Percentiles rank a stretch among this genome's conserved stretches.
These are phyloP conservation scores for Moesziomyces sp. DNA, from an alignment of 1,284 basidiomycete genomes.

Conservation along the genomic window DNA sequence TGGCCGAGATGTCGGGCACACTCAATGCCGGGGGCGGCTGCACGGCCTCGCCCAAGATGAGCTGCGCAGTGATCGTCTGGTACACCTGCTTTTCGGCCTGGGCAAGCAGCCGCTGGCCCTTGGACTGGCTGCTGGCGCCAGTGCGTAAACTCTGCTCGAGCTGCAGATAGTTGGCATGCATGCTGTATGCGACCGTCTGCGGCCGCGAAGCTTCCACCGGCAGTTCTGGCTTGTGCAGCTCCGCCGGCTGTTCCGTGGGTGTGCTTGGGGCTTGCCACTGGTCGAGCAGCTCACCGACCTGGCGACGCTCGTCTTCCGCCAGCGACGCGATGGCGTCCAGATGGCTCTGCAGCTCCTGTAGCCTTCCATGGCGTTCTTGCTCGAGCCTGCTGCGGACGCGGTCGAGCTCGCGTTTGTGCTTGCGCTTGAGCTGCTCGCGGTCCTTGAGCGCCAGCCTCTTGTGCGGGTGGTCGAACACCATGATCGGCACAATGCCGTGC, in stretches of 20 bases:
- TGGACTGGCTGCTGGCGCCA: slow-evolving; percentile 33
- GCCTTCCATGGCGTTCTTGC: slow-evolving; percentile 23
- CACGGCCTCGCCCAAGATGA: slow-evolving; percentile 25
- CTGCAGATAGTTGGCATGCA: slow-evolving; percentile 32
- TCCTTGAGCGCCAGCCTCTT: slow-evolving; percentile 50
- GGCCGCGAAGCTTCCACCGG: slow-evolving; percentile 8
- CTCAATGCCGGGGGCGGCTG: slow-evolving; percentile 3
- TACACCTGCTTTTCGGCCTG: slow-evolving; percentile 40
- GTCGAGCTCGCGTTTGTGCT: slow-evolving; percentile 45
- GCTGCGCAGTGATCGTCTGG: slow-evolving; percentile 29
- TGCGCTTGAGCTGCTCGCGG: slow-evolving; percentile 51
- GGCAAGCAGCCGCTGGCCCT: slow-evolving; percentile 30
- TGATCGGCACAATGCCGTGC: slow-evolving; percentile 46
- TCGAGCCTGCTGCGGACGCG: slow-evolving; percentile 38
- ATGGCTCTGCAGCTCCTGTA: slow-evolving; percentile 26
- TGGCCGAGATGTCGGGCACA: slow-evolving; percentile 1
- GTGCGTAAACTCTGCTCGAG: slow-evolving; percentile 20
- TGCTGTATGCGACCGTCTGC: slow-evolving; percentile 28
- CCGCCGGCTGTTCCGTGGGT: neutral
- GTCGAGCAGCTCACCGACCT: slow-evolving; percentile 35
- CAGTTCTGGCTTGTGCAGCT: neutral
- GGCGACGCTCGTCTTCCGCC: slow-evolving; percentile 21
- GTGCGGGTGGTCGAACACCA: slow-evolving; percentile 61
- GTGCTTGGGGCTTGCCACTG: slow-evolving; percentile 17
- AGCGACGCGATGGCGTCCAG: slow-evolving; percentile 23